Evolutionary conservation across 306 rosid genomes (phyloP), one percentile per base, ranked within the genome.

Genomic region (Crataegus laevigata): DNA sequence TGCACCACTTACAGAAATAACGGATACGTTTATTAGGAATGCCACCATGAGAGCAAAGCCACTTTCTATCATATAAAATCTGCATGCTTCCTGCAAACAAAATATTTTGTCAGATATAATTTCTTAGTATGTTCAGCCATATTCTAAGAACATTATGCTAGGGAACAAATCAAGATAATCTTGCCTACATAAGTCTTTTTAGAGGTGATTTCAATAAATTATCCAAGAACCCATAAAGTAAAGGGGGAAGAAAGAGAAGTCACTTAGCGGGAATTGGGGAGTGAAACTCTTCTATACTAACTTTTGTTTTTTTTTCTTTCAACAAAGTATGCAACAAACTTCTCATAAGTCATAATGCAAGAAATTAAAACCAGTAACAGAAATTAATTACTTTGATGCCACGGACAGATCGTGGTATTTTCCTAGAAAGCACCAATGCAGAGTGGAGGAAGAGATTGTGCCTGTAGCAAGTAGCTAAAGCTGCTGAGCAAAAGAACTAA

Each of bases 381-480:
- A 38, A 38, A 38, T 38, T 38, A 38, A 55, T 81, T 88, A 94
- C 99, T 68, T 81, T 89, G 80, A 94, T 88, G 79, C 99, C 92
- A 28, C 81, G 77, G 81, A 87, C 87, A 14, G 99, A 94, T 80
- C 93, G 86, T 6, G 97, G 99, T 79, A 94, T 92, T 82, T 86
- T 94, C 88, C 99, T 69, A 45, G 99, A 94, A 51, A 94, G 97
- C 74, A 94, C 99, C 85, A 94, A 76, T 25, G 99, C 99, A 47
- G 99, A 94, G 85, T 94, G 99, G 70, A 94, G 96, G 86, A 94
- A 94, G 81, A 94, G 97, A 77, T 94, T 94, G 88, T 94, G 99
- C 78, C 99, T 94, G 88, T 79, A 64, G 67, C 63, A 78, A 79
- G 74, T 68, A 54, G 30, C 83, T 59, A 75, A 79, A 76, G 80